A percentile compares a stretch with the other conserved stretches of the same genome.
Conservation (phyloP, 1,139 yeast species). For the Candida tetrigidarum region DNA sequence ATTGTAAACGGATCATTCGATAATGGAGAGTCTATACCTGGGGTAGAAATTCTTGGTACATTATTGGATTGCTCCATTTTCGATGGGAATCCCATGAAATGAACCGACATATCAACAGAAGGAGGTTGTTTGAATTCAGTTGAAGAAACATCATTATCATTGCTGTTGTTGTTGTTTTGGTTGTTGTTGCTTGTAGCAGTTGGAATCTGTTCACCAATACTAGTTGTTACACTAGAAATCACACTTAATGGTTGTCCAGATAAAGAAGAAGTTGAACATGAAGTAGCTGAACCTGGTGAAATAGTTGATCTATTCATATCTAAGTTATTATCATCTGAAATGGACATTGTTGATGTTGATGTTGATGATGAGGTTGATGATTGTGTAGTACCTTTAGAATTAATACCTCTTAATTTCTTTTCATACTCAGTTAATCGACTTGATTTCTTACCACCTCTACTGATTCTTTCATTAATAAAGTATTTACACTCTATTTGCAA, state of each 20-base stretch:
- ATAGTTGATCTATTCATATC: neutral
- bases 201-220: slow-evolving; percentile 4
- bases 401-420: slow-evolving; percentile 15
- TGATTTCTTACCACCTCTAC: slow-evolving; percentile 49
- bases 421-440: slow-evolving; percentile 20
- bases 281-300: slow-evolving; percentile 2
- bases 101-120: slow-evolving; percentile 4
- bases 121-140: slow-evolving; percentile 8
- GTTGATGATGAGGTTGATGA: too few relatives aligned
- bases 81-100: neutral
- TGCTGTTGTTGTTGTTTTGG: neutral
- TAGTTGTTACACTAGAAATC: slow-evolving; percentile 6
- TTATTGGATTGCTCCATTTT: neutral
- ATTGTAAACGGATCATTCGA: slow-evolving; percentile 5
- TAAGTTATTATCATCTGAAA: neutral
- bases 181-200: neutral
- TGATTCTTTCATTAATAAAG: slow-evolving; percentile 57
- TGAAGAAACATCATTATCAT: slow-evolving; percentile 1
- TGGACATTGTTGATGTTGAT: neutral
- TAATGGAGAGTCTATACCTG: slow-evolving; percentile 6
- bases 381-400: too few relatives aligned
- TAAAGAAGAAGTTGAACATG: neutral
- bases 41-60: slow-evolving; percentile 1
- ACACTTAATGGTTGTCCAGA: neutral
- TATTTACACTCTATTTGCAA: slow-evolving; percentile 52